Percentiles rank a stretch among this genome's conserved stretches.
Conservation (phyloP, 331 rosid species). For the Cucumis variabilis region DNA sequence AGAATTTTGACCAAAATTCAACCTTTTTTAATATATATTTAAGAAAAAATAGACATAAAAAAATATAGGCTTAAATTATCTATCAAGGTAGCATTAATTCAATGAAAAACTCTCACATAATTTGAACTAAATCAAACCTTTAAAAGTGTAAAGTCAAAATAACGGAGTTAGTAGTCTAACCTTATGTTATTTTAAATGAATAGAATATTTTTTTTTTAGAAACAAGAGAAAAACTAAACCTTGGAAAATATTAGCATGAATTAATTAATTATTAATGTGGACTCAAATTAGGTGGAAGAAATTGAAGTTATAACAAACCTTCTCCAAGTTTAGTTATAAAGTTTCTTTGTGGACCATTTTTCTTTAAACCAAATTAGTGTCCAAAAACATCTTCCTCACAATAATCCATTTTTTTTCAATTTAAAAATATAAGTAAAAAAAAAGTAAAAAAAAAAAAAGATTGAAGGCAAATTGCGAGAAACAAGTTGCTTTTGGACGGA, state of each 20-base stretch:
- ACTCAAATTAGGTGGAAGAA: background rate
- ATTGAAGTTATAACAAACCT: background rate
- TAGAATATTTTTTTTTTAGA: too few relatives aligned
- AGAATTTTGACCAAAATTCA: too few relatives aligned
- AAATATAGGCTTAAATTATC: too few relatives aligned
- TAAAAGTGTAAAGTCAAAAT: background rate
- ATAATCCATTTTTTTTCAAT: background rate
- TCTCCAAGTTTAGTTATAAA: background rate
- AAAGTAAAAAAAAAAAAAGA: too few relatives aligned
- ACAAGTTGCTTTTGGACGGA: too few relatives aligned
- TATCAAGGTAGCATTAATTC: too few relatives aligned
- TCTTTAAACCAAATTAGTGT: background rate
- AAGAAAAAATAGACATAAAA: too few relatives aligned
- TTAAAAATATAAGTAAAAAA: too few relatives aligned
- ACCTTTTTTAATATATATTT: too few relatives aligned
- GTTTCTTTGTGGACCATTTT: background rate
- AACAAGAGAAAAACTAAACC: background rate
- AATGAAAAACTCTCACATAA: too few relatives aligned
- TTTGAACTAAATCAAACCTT: background rate
- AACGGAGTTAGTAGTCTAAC: background rate
- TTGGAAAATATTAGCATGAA: background rate
- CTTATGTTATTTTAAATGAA: background rate
- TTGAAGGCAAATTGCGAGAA: too few relatives aligned
- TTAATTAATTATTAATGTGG: slow-evolving; percentile 10
- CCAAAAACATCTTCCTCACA: background rate